A percentile compares a stretch with the other conserved stretches of the same genome.
These are phyloP conservation scores for Fusarium haematococcum DNA, from an alignment of 2,329 filamentous ascomycete genomes.

Conservation along the genomic window DNA sequence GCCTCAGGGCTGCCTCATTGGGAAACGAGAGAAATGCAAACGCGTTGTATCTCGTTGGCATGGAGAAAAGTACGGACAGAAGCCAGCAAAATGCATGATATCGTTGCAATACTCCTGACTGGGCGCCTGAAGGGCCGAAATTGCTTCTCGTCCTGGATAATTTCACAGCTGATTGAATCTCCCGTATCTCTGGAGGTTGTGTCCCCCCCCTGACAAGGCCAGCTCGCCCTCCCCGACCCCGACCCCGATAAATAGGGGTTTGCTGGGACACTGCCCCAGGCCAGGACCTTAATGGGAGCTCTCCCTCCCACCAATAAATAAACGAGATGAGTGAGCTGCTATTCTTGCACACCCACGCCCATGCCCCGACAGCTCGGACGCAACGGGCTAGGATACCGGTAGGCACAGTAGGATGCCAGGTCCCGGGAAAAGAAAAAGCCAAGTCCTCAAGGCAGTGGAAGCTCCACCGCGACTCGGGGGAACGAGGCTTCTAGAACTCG, in stretches of 20 bases:
- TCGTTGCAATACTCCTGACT: slow-evolving; percentile 3
- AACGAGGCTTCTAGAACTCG: slow-evolving; percentile 33
- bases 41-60: neutral
- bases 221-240: slow-evolving; percentile 2
- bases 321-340: slow-evolving; percentile 27
- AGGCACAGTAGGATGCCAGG: slow-evolving; percentile 18
- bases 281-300: slow-evolving; percentile 26
- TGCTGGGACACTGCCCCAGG: slow-evolving; percentile 4
- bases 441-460: neutral
- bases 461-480: slow-evolving; percentile 26
- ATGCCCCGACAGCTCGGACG: slow-evolving; percentile 40
- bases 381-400: slow-evolving; percentile 7
- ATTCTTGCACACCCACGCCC: slow-evolving; percentile 34
- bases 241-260: neutral
- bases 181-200: slow-evolving; percentile 8
- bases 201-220: slow-evolving; percentile 29
- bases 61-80: neutral
- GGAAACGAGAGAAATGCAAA: neutral
- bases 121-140: slow-evolving; percentile 37
- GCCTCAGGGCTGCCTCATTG: neutral
- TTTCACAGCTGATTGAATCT: slow-evolving; percentile 34
- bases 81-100: slow-evolving; percentile 10
- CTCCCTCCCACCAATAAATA: slow-evolving; percentile 36
- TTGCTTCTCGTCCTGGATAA: slow-evolving; percentile 39
- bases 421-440: slow-evolving; percentile 32